Conservation (phyloP, 2,329 filamentous ascomycete genomes). For the Parastagonospora nodorum region DNA sequence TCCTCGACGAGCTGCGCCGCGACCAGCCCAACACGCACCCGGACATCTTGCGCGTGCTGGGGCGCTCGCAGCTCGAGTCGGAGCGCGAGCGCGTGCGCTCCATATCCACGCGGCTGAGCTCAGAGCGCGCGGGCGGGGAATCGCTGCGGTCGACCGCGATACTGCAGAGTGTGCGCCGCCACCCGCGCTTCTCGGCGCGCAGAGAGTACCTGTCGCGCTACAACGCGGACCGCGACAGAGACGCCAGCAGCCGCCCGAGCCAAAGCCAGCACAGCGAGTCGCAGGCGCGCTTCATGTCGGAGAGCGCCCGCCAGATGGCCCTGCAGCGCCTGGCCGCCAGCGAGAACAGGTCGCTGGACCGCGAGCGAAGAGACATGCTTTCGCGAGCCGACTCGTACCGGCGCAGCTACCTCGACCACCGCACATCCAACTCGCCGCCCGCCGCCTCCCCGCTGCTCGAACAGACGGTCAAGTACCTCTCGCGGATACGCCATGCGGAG, state of each 20-base stretch:
- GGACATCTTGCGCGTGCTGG: conserved; percentile 45
- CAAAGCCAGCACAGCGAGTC: conserved; percentile 38
- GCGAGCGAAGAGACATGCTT: conserved; percentile 28
- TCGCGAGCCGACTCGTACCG: conserved; percentile 32
- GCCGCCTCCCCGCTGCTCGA: conserved; percentile 53
- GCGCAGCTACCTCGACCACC: conserved; percentile 34
- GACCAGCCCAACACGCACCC: conserved; percentile 47
- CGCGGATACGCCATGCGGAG: conserved; percentile 59
- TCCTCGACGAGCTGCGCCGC: conserved; percentile 48
- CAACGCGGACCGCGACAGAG: conserved; percentile 14
- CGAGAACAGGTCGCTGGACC: conserved; percentile 20
- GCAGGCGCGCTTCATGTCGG: conserved; percentile 31
- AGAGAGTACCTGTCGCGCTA: too few relatives aligned
- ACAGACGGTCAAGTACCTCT: conserved; percentile 66
- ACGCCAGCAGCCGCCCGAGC: conserved; percentile 46
- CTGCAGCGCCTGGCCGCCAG: conserved; percentile 40
- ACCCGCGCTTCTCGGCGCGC: conserved; percentile 45
- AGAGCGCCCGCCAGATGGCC: conserved; percentile 28
- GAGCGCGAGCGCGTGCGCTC: conserved; percentile 37
- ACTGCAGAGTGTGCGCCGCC: conserved; percentile 47
- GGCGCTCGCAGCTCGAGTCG: conserved; percentile 43
- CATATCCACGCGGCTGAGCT: conserved; percentile 29
- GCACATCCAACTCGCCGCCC: conserved; percentile 23
- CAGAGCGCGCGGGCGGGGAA: conserved; percentile 1
- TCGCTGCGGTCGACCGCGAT: conserved; percentile 48